Evolutionary conservation across 2,329 filamentous ascomycete genomes (phyloP).

Genomic region (Torrubiella hemipterigena): DNA sequence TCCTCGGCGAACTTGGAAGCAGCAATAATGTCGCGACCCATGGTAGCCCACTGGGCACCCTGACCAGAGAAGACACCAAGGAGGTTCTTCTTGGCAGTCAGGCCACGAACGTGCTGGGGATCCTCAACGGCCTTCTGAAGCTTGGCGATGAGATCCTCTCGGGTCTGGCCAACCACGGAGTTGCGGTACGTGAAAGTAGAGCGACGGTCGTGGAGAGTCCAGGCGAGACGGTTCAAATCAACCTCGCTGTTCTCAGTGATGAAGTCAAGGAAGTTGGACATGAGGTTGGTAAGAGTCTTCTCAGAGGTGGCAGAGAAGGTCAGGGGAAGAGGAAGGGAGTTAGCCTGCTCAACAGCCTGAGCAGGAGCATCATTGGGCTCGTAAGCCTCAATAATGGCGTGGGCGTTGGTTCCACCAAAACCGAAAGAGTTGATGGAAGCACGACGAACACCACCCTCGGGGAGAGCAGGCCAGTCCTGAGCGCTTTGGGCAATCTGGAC

Average conservation of each 20-base stretch:
- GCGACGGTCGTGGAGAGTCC: slow-evolving; percentile 9
- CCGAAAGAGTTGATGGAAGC: slow-evolving; percentile 32
- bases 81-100: slow-evolving; percentile 5
- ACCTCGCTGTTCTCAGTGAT: slow-evolving; percentile 5
- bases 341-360: slow-evolving; percentile 2
- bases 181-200: slow-evolving; percentile 8
- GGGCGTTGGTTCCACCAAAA: slow-evolving; percentile 28
- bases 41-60: slow-evolving; percentile 18
- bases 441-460: slow-evolving; percentile 4
- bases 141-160: slow-evolving; percentile 6
- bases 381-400: slow-evolving; percentile 13
- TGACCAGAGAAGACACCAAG: slow-evolving; percentile 18
- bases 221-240: slow-evolving; percentile 8
- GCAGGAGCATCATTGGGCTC: slow-evolving; percentile 23
- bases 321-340: slow-evolving; percentile 3
- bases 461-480: slow-evolving; percentile 4
- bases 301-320: slow-evolving; percentile 7
- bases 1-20: slow-evolving; percentile 5
- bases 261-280: slow-evolving; percentile 6
- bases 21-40: slow-evolving; percentile 18
- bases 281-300: slow-evolving; percentile 4
- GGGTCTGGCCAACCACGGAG: slow-evolving; percentile 6
- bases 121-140: slow-evolving; percentile 5
- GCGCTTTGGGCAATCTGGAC: slow-evolving; percentile 9
- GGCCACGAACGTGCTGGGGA: slow-evolving; percentile 9